phyloP scores from a whole-genome alignment of 164 flowering plant genomes.

The Aristolochia californica region DNA sequence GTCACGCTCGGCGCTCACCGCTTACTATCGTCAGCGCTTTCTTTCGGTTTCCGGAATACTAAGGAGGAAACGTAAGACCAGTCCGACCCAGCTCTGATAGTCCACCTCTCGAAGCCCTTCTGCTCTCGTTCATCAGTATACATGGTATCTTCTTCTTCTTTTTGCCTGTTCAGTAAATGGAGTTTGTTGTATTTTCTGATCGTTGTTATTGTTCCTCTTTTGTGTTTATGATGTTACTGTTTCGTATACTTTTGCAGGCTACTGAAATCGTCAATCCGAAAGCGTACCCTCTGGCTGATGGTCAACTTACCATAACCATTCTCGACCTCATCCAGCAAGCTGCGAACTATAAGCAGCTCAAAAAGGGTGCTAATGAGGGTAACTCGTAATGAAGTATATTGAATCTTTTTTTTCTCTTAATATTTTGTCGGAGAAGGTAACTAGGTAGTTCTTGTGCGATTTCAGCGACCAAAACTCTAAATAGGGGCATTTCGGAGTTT shows the following conservation, averaged over 20 bases:
- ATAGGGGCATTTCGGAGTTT: slow-evolving; percentile 14
- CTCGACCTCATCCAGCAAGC: slow-evolving; percentile 19
- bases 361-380: slow-evolving; percentile 33
- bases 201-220: too few relatives aligned
- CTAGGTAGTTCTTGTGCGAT: background rate
- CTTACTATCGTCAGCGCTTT: too few relatives aligned
- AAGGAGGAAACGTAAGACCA: too few relatives aligned
- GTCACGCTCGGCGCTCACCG: too few relatives aligned
- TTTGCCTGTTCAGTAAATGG: too few relatives aligned
- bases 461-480: slow-evolving; percentile 13
- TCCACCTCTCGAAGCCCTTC: too few relatives aligned
- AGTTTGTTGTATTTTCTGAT: too few relatives aligned
- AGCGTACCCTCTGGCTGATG: slow-evolving; percentile 14
- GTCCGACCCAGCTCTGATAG: too few relatives aligned
- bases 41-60: too few relatives aligned
- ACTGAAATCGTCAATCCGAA: slow-evolving; percentile 13
- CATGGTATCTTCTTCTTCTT: too few relatives aligned
- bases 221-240: slow-evolving; percentile 20
- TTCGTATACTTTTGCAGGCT: slow-evolving; percentile 13
- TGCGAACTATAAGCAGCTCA: slow-evolving; percentile 27
- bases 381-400: background rate
- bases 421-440: background rate
- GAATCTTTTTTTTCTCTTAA: background rate
- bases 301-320: slow-evolving; percentile 21
- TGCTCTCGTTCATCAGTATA: too few relatives aligned